Conservation (phyloP, 1,284 basidiomycete species). For the Ganoderma resinaceum region DNA sequence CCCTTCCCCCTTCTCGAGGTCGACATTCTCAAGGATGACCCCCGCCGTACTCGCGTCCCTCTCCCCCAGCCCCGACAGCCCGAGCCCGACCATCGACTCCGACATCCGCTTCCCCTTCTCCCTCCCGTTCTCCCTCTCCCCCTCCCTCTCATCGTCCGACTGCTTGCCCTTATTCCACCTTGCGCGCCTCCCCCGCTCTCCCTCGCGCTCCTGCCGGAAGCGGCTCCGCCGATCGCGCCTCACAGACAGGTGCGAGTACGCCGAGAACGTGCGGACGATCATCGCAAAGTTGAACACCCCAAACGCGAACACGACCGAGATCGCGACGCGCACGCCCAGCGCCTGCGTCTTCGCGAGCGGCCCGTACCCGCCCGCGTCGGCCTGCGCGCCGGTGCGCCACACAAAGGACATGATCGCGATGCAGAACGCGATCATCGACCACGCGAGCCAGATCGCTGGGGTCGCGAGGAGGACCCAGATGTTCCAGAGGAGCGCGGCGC, state of each 20-base stretch:
- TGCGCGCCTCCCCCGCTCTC: conserved; percentile 6
- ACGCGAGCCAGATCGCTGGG: conserved; percentile 78
- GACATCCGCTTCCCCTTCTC: conserved; percentile 23
- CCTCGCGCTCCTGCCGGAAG: conserved; percentile 9
- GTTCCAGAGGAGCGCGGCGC: conserved; percentile 77
- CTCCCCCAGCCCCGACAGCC: conserved; percentile 30
- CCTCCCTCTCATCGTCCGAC: conserved; percentile 18
- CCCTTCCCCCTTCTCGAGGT: conserved; percentile 34
- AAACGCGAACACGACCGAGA: conserved; percentile 62
- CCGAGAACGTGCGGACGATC: conserved; percentile 67
- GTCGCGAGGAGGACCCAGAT: conserved; percentile 81
- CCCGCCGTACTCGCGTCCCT: conserved; percentile 21
- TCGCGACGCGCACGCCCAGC: conserved; percentile 60
- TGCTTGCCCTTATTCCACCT: background rate
- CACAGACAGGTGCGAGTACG: conserved; percentile 49
- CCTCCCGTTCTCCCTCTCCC: conserved; percentile 24
- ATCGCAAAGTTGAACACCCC: conserved; percentile 69
- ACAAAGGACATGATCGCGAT: conserved; percentile 73
- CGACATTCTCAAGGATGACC: conserved; percentile 31
- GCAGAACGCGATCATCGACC: conserved; percentile 78
- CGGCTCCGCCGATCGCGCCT: conserved; percentile 38
- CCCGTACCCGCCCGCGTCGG: conserved; percentile 46
- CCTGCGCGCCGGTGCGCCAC: conserved; percentile 69
- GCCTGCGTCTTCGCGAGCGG: conserved; percentile 42
- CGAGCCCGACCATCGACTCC: conserved; percentile 34